Evolutionary conservation across 2,329 filamentous ascomycete genomes (phyloP).

Genomic region (Colletotrichum sp.): DNA sequence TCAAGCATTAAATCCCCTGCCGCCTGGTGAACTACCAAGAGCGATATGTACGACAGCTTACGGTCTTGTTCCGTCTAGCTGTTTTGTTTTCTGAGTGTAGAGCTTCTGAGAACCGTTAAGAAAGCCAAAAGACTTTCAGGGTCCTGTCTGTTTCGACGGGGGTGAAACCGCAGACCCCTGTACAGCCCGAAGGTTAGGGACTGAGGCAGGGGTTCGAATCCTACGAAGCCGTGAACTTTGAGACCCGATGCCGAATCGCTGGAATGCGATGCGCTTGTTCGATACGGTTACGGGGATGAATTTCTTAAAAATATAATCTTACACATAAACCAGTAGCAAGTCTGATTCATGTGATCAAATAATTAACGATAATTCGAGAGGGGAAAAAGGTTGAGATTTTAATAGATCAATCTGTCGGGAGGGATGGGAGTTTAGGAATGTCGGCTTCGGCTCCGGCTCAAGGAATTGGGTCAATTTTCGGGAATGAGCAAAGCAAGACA

Average conservation of each 20-base stretch:
- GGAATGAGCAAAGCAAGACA: neutral
- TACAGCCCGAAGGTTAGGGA: neutral
- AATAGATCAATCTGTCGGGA: neutral
- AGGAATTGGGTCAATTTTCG: neutral
- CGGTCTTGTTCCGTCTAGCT: neutral
- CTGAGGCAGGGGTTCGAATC: neutral
- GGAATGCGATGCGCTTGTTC: neutral
- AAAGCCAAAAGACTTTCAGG: neutral
- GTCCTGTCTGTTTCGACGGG: neutral
- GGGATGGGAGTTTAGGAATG: neutral
- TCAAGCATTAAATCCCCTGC: neutral
- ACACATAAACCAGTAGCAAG: neutral
- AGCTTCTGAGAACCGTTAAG: neutral
- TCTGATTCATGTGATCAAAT: neutral
- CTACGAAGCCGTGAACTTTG: neutral
- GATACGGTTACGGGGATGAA: neutral
- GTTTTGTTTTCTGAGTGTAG: neutral
- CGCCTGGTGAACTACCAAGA: neutral
- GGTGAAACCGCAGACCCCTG: neutral
- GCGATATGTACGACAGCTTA: neutral
- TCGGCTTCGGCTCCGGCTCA: slow-evolving; percentile 1
- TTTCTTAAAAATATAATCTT: rapidly evolving
- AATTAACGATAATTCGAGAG: neutral
- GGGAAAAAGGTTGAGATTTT: neutral
- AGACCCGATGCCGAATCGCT: neutral